Evolutionary conservation across 2,329 filamentous ascomycete species (phyloP).

Genomic region (Escovopsis weberi): DNA sequence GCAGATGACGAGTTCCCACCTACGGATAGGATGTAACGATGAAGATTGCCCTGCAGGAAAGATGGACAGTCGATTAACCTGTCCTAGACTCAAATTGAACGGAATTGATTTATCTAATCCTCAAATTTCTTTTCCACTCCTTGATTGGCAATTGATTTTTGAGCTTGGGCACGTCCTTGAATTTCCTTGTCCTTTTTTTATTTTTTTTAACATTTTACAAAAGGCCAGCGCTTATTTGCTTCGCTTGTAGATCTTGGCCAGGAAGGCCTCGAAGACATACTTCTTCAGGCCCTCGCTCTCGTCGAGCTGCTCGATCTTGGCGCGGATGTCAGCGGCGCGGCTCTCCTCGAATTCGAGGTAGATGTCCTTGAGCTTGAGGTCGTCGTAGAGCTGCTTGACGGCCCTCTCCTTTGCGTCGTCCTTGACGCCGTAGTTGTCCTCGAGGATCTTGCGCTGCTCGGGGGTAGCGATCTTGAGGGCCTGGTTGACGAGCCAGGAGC

Average conservation of each 20-base stretch:
- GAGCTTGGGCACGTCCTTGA: not conserved
- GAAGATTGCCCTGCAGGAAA: too few species aligned
- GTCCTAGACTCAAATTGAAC: too few species aligned
- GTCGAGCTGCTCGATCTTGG: slow-evolving; percentile 65
- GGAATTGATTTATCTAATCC: not conserved
- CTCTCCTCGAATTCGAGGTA: slow-evolving; percentile 88
- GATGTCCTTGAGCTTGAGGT: slow-evolving; percentile 67
- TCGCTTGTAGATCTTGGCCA: slow-evolving; percentile 96
- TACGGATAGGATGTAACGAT: too few species aligned
- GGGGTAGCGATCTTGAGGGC: slow-evolving; percentile 66
- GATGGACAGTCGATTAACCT: too few species aligned
- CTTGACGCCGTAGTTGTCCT: slow-evolving; percentile 90
- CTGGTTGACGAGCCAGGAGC: slow-evolving; percentile 95
- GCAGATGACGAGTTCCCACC: too few species aligned
- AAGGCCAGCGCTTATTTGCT: slow-evolving; percentile 55
- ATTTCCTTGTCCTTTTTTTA: too few species aligned
- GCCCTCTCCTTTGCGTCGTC: slow-evolving; percentile 66
- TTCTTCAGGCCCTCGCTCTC: slow-evolving; percentile 84
- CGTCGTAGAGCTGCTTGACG: slow-evolving; percentile 79
- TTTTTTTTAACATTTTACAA: not conserved
- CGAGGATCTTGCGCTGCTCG: slow-evolving; percentile 76
- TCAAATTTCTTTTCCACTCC: not conserved
- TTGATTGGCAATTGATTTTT: not conserved
- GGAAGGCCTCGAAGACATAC: slow-evolving; percentile 75
- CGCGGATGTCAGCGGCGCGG: slow-evolving; percentile 60